Percentiles rank a stretch among this genome's conserved stretches.
Evolutionary conservation across 1,284 basidiomycete species (phyloP).

Genomic region (Ganoderma sp.): DNA sequence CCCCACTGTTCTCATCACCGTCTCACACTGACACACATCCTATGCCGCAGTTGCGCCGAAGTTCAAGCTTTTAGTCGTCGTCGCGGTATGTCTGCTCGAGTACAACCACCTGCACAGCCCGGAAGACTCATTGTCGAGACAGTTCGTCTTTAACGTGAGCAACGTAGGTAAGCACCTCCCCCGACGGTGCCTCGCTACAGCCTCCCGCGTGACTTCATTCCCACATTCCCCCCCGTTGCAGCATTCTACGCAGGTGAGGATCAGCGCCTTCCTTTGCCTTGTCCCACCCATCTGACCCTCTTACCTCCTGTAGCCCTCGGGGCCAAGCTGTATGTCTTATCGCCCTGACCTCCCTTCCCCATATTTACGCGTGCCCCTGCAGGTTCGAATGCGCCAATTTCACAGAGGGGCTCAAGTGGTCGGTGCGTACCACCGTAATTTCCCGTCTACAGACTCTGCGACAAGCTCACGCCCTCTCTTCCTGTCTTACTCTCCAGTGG

Average conservation of each 20-base stretch:
- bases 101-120: too few relatives aligned
- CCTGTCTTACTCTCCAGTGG: conserved; percentile 2
- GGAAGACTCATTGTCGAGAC: too few relatives aligned
- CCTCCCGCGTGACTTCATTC: too few relatives aligned
- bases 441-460: background rate
- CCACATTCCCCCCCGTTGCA: background rate
- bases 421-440: conserved; percentile 2
- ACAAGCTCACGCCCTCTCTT: background rate
- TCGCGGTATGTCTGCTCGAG: too few relatives aligned
- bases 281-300: background rate
- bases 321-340: conserved; percentile 10
- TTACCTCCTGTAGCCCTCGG: conserved; percentile 4
- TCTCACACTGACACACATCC: too few relatives aligned
- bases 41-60: too few relatives aligned
- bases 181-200: too few relatives aligned
- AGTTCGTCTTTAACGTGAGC: too few relatives aligned
- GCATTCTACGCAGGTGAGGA: conserved; percentile 17
- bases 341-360: background rate
- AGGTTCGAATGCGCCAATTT: conserved; percentile 10
- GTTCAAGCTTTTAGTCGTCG: too few relatives aligned
- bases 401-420: conserved; percentile 9
- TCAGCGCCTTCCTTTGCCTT: background rate
- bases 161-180: too few relatives aligned
- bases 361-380: background rate
- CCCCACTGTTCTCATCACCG: too few relatives aligned